These are phyloP conservation scores for Monascus ruber DNA, from an alignment of 2,329 filamentous ascomycete species.

Conservation along the genomic window DNA sequence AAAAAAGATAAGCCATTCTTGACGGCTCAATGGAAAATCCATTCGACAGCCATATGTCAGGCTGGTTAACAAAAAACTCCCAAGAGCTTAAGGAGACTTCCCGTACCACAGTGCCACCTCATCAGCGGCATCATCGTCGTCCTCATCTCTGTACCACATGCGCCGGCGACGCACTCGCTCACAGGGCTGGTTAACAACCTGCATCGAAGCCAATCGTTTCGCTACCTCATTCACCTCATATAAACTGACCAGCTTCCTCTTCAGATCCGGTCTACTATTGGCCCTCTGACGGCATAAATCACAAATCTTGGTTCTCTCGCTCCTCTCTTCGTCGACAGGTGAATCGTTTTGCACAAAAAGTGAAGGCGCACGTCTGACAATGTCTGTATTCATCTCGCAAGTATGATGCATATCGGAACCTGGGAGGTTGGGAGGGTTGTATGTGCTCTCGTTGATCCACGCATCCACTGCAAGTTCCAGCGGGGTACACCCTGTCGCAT, in stretches of 20 bases:
- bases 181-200: neutral
- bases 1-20: too few species aligned
- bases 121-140: slow-evolving; percentile 4
- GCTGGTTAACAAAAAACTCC: too few species aligned
- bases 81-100: too few species aligned
- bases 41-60: too few species aligned
- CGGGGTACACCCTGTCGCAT: slow-evolving; percentile 64
- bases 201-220: slow-evolving; percentile 31
- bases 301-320: slow-evolving; percentile 18
- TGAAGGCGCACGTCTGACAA: slow-evolving; percentile 1
- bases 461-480: slow-evolving; percentile 38
- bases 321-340: neutral
- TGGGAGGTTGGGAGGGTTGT: slow-evolving; percentile 3
- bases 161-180: neutral
- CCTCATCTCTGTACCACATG: neutral
- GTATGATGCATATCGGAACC: too few species aligned
- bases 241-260: slow-evolving; percentile 45
- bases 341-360: neutral
- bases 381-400: neutral
- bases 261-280: slow-evolving; percentile 16
- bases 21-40: too few species aligned
- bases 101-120: slow-evolving; percentile 5
- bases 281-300: slow-evolving; percentile 22
- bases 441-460: slow-evolving; percentile 16
- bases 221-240: slow-evolving; percentile 53